A percentile compares a stretch with the other conserved stretches of the same genome.
Evolutionary conservation across 208 protist genomes (phyloP).

Genomic region (Acanthamoeba healyi): DNA sequence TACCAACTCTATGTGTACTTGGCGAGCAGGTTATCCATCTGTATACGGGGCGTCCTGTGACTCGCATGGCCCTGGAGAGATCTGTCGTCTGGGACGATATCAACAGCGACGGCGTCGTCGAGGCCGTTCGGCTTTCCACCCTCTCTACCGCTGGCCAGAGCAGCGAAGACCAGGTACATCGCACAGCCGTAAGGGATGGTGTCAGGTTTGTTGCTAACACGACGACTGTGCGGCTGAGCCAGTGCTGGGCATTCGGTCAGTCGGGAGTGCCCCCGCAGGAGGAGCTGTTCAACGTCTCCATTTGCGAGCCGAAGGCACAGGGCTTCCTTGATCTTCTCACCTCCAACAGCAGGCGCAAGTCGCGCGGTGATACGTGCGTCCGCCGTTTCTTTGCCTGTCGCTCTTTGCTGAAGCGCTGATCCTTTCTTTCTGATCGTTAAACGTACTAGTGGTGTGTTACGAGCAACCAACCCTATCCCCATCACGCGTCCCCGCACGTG

Average conservation of each 20-base stretch:
- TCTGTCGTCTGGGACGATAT: constrained; percentile 45
- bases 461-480: constrained; percentile 33
- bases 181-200: no score
- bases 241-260: constrained; percentile 68
- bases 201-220: no score
- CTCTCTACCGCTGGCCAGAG: not conserved
- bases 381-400: not conserved
- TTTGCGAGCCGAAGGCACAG: constrained; percentile 56
- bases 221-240: not conserved
- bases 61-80: constrained; percentile 26
- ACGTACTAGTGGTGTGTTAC: not conserved
- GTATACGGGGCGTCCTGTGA: constrained; percentile 23
- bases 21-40: not conserved
- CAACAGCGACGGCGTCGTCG: constrained; percentile 65
- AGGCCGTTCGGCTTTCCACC: constrained; percentile 5
- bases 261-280: constrained; percentile 77
- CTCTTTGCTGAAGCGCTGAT: no score
- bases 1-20: not conserved
- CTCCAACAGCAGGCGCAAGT: not conserved
- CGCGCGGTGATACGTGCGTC: not conserved
- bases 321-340: constrained; percentile 50
- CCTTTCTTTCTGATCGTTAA: not conserved
- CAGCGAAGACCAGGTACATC: not conserved
- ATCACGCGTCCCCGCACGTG: not conserved
- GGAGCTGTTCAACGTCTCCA: constrained; percentile 77